These are phyloP conservation scores for Physcomitrellopsis africana DNA, from an alignment of 225 moss, liverwort and hornwort species.

Conservation along the genomic window DNA sequence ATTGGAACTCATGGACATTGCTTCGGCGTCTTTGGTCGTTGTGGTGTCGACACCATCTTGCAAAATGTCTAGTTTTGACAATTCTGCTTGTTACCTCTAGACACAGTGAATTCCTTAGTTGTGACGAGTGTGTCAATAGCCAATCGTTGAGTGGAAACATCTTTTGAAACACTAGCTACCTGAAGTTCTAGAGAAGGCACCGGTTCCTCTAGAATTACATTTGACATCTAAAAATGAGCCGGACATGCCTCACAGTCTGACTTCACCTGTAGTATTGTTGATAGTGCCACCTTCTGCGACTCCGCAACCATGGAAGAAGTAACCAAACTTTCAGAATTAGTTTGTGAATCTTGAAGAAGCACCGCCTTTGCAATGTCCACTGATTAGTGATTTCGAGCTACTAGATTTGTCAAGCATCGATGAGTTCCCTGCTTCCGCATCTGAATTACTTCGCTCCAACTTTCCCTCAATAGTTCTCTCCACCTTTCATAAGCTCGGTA, in stretches of 20 bases:
- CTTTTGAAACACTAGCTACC: conserved; percentile 15
- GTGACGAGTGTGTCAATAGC: background rate
- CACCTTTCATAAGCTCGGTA: conserved; percentile 65
- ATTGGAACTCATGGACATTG: background rate
- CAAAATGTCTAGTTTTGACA: conserved; percentile 1
- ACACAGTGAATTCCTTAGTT: conserved; percentile 13
- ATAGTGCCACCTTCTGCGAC: conserved; percentile 1
- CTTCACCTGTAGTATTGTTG: conserved; percentile 10
- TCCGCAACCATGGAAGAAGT: conserved; percentile 2
- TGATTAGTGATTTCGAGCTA: background rate
- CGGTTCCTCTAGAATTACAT: background rate
- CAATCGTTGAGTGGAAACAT: conserved; percentile 7
- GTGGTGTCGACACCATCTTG: background rate
- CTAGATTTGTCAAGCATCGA: background rate
- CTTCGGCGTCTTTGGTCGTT: background rate
- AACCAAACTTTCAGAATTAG: conserved; percentile 8
- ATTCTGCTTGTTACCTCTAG: conserved; percentile 15
- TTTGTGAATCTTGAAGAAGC: background rate
- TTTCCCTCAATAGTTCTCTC: conserved; percentile 53
- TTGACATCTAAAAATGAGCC: background rate
- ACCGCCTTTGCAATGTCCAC: conserved; percentile 6
- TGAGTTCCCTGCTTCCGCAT: background rate
- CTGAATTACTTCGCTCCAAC: conserved; percentile 35
- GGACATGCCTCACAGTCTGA: conserved; percentile 18
- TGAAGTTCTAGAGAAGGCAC: conserved; percentile 15